Evolutionary conservation across 306 rosid species (phyloP).

Genomic region (Vachellia pachyceras): DNA sequence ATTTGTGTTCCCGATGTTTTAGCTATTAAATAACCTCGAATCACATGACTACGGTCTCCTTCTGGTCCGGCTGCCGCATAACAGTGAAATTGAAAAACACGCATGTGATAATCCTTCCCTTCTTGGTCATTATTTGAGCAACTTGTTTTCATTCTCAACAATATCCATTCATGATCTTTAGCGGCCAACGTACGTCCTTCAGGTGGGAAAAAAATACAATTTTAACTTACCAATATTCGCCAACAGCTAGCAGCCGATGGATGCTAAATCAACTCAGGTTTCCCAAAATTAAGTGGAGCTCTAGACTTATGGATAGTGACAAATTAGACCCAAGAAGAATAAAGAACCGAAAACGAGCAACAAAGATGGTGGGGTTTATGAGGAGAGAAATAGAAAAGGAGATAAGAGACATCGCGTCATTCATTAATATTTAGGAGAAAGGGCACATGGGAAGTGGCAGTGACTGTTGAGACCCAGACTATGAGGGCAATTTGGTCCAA

Average conservation of each 20-base stretch:
- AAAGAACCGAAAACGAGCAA: background rate
- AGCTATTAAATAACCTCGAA: background rate
- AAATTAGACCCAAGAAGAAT: background rate
- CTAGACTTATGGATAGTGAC: background rate
- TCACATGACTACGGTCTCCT: slow-evolving; percentile 1
- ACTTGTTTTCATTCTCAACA: background rate
- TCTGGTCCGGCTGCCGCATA: background rate
- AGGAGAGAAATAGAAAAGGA: background rate
- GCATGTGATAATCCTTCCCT: background rate
- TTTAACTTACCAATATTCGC: background rate
- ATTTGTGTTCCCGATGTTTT: background rate
- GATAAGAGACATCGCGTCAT: slow-evolving; percentile 31
- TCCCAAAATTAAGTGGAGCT: background rate
- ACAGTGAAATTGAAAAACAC: background rate
- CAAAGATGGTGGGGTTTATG: background rate
- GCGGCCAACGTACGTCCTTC: background rate
- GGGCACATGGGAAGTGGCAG: slow-evolving; percentile 40
- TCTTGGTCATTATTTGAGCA: background rate
- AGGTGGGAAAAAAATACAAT: background rate
- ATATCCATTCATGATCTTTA: background rate
- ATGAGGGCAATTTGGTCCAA: background rate
- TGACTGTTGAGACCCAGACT: slow-evolving; percentile 36
- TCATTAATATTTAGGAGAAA: slow-evolving; percentile 14
- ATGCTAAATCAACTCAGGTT: background rate
- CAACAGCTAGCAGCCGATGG: background rate